Evolutionary conservation across 2,329 filamentous ascomycete genomes (phyloP).

Genomic region (Gnomoniopsis smithogilvyi): DNA sequence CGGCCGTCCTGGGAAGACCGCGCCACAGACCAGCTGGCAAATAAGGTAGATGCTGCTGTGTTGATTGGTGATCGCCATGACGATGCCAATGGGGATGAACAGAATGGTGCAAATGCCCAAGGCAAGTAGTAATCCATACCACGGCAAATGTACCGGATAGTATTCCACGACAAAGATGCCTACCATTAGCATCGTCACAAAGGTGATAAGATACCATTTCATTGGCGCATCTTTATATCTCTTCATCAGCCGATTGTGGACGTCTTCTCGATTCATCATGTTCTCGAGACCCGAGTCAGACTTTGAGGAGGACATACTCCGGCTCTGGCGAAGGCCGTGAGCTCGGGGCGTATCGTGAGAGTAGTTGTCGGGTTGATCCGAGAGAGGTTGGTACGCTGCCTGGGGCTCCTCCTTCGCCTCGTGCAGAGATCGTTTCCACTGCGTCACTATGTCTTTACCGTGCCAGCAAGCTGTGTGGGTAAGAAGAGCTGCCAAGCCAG

Average conservation of each 20-base stretch:
- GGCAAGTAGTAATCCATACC: conserved; percentile 80
- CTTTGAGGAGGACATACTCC: conserved; percentile 22
- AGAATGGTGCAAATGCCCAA: conserved; percentile 75
- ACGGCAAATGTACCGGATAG: conserved; percentile 78
- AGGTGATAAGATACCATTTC: conserved; percentile 76
- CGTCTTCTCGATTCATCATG: conserved; percentile 70
- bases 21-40: conserved; percentile 80
- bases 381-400: conserved; percentile 48
- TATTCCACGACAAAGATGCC: conserved; percentile 85
- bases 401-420: conserved; percentile 55
- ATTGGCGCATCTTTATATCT: conserved; percentile 79
- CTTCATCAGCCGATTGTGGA: conserved; percentile 81
- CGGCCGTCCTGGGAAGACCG: conserved; percentile 77
- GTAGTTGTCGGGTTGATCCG: conserved; percentile 16
- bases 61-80: conserved; percentile 91
- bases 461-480: conserved; percentile 85
- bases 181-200: conserved; percentile 70
- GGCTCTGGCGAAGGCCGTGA: background rate
- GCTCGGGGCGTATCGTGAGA: conserved; percentile 12
- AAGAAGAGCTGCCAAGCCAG: conserved; percentile 72
- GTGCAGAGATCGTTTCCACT: conserved; percentile 67
- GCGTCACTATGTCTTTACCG: conserved; percentile 74
- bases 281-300: conserved; percentile 42
- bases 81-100: conserved; percentile 87
- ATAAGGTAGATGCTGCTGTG: conserved; percentile 84